Evolutionary conservation across 2,329 filamentous ascomycete genomes (phyloP).

Genomic region (Colletotrichum sp.): DNA sequence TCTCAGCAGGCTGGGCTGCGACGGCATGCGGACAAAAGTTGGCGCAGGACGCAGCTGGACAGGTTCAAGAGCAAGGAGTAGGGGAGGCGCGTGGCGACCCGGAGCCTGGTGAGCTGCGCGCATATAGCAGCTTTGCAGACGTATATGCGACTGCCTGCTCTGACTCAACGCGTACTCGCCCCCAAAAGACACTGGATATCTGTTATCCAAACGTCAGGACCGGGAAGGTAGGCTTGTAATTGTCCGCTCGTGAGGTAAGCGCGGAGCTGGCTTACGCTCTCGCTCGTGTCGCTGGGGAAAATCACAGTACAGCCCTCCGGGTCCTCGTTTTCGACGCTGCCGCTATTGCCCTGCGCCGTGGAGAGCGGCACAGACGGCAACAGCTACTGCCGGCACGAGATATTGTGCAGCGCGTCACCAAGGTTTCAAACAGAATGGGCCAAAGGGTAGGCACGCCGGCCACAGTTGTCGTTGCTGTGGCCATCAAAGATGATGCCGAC

Average conservation of each 20-base stretch:
- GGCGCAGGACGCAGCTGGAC: background rate
- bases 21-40: background rate
- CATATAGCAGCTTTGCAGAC: background rate
- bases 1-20: background rate
- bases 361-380: background rate
- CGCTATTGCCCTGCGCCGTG: background rate
- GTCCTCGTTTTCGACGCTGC: background rate
- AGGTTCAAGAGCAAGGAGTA: background rate
- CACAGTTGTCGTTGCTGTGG: background rate
- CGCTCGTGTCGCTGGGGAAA: background rate
- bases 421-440: background rate
- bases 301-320: background rate
- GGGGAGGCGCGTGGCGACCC: background rate
- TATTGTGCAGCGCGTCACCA: background rate
- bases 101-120: background rate
- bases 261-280: background rate
- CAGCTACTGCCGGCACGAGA: background rate
- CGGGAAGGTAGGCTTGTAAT: background rate
- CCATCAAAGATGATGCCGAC: background rate
- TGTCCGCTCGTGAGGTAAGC: background rate
- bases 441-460: background rate
- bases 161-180: background rate
- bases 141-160: background rate
- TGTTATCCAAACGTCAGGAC: background rate
- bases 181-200: background rate